Conservation (phyloP, 1,284 basidiomycete genomes). For the Ustilago tritici region DNA sequence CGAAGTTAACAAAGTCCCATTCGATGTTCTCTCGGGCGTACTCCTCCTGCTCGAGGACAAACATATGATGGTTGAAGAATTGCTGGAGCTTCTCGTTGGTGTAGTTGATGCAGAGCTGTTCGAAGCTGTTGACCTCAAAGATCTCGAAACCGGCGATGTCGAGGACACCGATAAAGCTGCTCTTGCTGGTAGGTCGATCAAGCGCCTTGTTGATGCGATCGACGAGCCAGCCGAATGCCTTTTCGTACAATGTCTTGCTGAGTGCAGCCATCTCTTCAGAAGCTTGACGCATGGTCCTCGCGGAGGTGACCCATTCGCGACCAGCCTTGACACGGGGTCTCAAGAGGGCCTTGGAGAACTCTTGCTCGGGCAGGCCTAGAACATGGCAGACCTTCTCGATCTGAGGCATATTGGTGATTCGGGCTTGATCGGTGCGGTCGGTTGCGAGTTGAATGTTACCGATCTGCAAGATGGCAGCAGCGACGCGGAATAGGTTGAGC, state of each 20-base stretch:
- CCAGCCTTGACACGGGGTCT: slow-evolving; percentile 87
- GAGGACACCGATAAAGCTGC: slow-evolving; percentile 96
- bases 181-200: slow-evolving; percentile 87
- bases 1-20: slow-evolving; percentile 99
- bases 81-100: slow-evolving; percentile 77
- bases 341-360: slow-evolving; percentile 81
- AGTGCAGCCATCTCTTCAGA: slow-evolving; percentile 90
- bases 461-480: slow-evolving; percentile 93
- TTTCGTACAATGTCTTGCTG: slow-evolving; percentile 97
- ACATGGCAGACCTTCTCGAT: slow-evolving; percentile 90
- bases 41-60: slow-evolving; percentile 98
- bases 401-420: slow-evolving; percentile 73
- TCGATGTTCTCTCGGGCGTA: slow-evolving; percentile 96
- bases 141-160: slow-evolving; percentile 99
- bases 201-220: slow-evolving; percentile 94
- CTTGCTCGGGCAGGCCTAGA: slow-evolving; percentile 87
- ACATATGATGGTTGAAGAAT: slow-evolving; percentile 94
- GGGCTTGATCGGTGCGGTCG: slow-evolving; percentile 87
- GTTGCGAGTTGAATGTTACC: slow-evolving; percentile 90
- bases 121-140: slow-evolving; percentile 77
- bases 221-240: slow-evolving; percentile 92
- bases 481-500: slow-evolving; percentile 90
- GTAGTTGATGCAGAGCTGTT: slow-evolving; percentile 98
- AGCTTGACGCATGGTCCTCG: slow-evolving; percentile 90
- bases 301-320: slow-evolving; percentile 95